Evolutionary conservation across 2,329 filamentous ascomycete species (phyloP).

Genomic region (Colletotrichum brevisporum): DNA sequence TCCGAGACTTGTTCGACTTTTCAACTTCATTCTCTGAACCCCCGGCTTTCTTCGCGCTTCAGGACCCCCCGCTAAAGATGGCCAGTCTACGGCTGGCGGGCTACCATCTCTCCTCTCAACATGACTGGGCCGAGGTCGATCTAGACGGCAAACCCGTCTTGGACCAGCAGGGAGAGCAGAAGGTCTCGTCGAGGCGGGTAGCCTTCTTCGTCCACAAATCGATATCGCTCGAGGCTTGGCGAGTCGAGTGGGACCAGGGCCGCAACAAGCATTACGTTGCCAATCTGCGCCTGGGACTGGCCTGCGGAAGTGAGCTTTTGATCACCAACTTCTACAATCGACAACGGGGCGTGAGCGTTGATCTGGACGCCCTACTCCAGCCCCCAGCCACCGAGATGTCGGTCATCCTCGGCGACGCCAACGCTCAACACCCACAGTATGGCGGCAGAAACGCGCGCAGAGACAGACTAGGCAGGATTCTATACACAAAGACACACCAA

Average conservation of each 20-base stretch:
- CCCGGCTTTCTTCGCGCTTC: too few relatives aligned
- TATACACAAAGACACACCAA: background rate
- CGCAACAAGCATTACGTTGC: background rate
- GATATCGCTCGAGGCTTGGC: background rate
- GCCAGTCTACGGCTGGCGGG: too few relatives aligned
- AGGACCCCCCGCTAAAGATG: too few relatives aligned
- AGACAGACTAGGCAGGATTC: accelerated
- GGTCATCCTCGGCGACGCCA: slow-evolving; percentile 3
- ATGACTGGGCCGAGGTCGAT: too few relatives aligned
- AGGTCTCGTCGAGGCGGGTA: too few relatives aligned
- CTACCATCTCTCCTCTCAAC: too few relatives aligned
- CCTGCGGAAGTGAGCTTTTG: background rate
- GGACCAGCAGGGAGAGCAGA: too few relatives aligned
- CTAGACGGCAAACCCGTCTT: too few relatives aligned
- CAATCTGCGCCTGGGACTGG: background rate
- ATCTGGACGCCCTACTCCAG: background rate
- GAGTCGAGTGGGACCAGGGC: slow-evolving; percentile 2
- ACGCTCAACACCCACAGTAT: background rate
- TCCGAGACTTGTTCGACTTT: too few relatives aligned
- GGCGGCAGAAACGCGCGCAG: background rate
- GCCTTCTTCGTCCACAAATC: too few relatives aligned
- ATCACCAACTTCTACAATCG: slow-evolving; percentile 4
- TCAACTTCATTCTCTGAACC: too few relatives aligned
- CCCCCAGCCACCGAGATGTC: background rate
- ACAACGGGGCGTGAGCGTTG: background rate